Conservation (phyloP, 1,284 basidiomycete species). For the Serendipita sp. region DNA sequence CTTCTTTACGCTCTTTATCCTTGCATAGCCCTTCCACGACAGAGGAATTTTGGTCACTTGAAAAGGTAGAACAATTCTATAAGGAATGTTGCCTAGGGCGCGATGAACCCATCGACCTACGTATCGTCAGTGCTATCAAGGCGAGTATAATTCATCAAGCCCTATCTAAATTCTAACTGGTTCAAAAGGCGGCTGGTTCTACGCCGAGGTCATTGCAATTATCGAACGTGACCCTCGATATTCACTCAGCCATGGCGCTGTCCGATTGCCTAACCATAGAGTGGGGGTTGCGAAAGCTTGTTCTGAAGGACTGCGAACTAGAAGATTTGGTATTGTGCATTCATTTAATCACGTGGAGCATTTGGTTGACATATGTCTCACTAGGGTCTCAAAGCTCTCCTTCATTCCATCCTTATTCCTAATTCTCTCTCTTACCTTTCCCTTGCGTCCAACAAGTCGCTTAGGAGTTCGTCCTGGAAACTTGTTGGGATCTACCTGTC, state of each 20-base stretch:
- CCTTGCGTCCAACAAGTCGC: slow-evolving; percentile 71
- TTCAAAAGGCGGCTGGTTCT: slow-evolving; percentile 36
- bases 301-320: slow-evolving; percentile 66
- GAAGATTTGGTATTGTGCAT: slow-evolving; percentile 52
- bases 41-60: slow-evolving; percentile 67
- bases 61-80: slow-evolving; percentile 69
- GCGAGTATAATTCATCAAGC: slow-evolving; percentile 25
- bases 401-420: slow-evolving; percentile 82
- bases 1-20: slow-evolving; percentile 16
- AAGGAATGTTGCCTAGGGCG: slow-evolving; percentile 64
- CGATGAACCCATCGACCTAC: slow-evolving; percentile 54
- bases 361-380: slow-evolving; percentile 11
- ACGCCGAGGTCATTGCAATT: slow-evolving; percentile 60
- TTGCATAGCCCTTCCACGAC: slow-evolving; percentile 18
- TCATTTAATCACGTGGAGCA: neutral
- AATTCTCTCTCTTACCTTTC: slow-evolving; percentile 72
- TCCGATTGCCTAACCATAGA: slow-evolving; percentile 82
- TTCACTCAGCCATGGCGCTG: slow-evolving; percentile 58
- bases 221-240: slow-evolving; percentile 59
- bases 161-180: slow-evolving; percentile 5
- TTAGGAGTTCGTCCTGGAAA: slow-evolving; percentile 68
- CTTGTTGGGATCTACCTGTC: slow-evolving; percentile 68
- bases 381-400: slow-evolving; percentile 73
- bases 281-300: slow-evolving; percentile 74
- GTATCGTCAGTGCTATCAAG: slow-evolving; percentile 58